Evolutionary conservation across 1,284 basidiomycete species (phyloP), one percentile per base, ranked within the genome.

Genomic region (Ustilago tritici): DNA sequence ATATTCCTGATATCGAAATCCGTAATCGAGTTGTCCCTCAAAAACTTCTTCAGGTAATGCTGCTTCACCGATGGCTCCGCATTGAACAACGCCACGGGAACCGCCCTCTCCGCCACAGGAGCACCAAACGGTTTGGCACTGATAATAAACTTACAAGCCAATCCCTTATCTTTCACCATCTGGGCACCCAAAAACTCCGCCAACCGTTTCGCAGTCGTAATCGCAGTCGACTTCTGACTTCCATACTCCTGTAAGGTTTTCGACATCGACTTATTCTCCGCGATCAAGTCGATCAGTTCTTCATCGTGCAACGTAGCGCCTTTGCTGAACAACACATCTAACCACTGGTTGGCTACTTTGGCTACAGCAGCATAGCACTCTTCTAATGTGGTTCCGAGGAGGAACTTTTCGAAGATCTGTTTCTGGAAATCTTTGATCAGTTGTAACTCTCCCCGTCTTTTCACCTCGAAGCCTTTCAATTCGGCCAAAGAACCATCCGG

Each of bases 381-480:
- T 84, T 95, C 92, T 1, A 94, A 93, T 0, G 95, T 98, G 0
- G 90, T 89, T 0, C 97, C 97, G 0, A 98, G 90, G 55, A 99
- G 88, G 88, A 99, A 99, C 85, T 94, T 96, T 87, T 97, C 95
- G 86, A 99, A 99, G 83, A 99, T 95, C 83, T 97, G 94, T 7
- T 94, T 95, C 86, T 99, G 97, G 90, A 99, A 99, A 81, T 96
- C 97, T 88, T 99, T 99, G 92, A 99, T 97, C 83, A 99, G 91
- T 84, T 99, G 97, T 61, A 99, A 89, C 87, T 99, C 97, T 53
- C 97, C 97, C 61, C 97, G 91, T 67, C 97, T 93, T 87, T 99
- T 99, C 77, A 99, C 95, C 86, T 99, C 97, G 88, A 99, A 99
- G 0, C 97, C 97, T 85, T 99, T 99, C 81, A 99, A 88, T 86